Conservation (phyloP, 306 rosid species). For the Casuarina glauca region DNA sequence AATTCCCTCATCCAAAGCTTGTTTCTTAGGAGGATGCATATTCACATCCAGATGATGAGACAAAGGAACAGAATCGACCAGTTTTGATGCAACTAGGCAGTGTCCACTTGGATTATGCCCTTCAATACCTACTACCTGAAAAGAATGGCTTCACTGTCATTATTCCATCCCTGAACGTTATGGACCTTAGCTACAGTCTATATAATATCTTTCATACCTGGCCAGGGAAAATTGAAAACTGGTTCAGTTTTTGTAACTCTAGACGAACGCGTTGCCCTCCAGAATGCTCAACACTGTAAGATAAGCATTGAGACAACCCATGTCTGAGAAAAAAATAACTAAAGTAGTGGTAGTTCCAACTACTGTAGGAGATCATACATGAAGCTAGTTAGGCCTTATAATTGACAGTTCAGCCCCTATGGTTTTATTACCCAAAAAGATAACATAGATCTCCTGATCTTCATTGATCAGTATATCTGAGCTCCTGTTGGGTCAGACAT, state of each 20-base stretch:
- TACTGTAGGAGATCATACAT: neutral
- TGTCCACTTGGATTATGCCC: constrained; percentile 99
- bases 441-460: constrained; percentile 5
- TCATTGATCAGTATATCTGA: constrained; percentile 1
- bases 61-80: constrained; percentile 67
- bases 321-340: constrained; percentile 14
- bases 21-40: constrained; percentile 75
- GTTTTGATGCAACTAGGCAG: constrained; percentile 82
- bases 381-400: constrained; percentile 21
- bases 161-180: constrained; percentile 13
- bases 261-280: constrained; percentile 91
- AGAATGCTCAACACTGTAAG: constrained; percentile 67
- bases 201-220: constrained; percentile 56
- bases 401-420: neutral
- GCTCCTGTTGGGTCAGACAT: constrained; percentile 5
- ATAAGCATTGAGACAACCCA: constrained; percentile 25
- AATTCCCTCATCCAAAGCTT: constrained; percentile 60
- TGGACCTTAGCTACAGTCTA: constrained; percentile 16
- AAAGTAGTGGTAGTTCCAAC: neutral
- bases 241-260: constrained; percentile 66
- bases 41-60: constrained; percentile 39
- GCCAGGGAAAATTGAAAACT: constrained; percentile 91
- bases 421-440: constrained; percentile 19
- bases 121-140: constrained; percentile 83
- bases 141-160: constrained; percentile 27